A percentile compares a stretch with the other conserved stretches of the same genome.
These are phyloP conservation scores for Pisolithus albus DNA, from an alignment of 768 basidiomycete genomes.

Conservation along the genomic window DNA sequence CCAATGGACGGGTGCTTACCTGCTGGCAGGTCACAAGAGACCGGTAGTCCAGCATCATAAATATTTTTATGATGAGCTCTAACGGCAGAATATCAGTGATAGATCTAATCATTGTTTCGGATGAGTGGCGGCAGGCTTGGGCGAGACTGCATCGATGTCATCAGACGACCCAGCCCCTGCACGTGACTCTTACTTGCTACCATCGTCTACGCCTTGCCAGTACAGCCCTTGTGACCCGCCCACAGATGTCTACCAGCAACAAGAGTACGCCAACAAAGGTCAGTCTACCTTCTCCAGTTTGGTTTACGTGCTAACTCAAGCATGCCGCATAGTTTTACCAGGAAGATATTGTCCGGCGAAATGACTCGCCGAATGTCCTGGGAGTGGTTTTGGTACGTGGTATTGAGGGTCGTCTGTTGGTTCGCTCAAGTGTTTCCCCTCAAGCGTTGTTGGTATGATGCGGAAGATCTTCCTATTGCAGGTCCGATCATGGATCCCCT, in stretches of 20 bases:
- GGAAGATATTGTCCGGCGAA: constrained; percentile 57
- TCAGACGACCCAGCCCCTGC: background rate
- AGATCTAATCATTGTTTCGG: background rate
- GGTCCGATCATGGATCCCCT: constrained; percentile 54
- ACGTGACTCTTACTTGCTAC: background rate
- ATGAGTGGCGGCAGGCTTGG: background rate
- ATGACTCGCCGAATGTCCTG: constrained; percentile 33
- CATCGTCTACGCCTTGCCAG: background rate
- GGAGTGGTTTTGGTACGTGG: constrained; percentile 61
- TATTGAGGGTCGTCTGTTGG: constrained; percentile 1
- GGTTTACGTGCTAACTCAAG: background rate
- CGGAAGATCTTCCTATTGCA: constrained; percentile 56
- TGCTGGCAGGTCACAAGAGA: constrained; percentile 23
- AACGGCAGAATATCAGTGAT: constrained; percentile 15
- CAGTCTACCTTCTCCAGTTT: background rate
- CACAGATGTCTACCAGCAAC: constrained; percentile 23
- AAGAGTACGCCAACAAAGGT: constrained; percentile 30
- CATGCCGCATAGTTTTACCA: constrained; percentile 47
- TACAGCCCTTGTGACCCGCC: background rate
- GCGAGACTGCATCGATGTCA: background rate
- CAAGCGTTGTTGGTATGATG: constrained; percentile 89
- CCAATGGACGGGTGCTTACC: constrained; percentile 9
- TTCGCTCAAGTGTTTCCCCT: constrained; percentile 3
- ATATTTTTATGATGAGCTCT: constrained; percentile 20
- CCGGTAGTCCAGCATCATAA: constrained; percentile 15